A percentile compares a stretch with the other conserved stretches of the same genome.
phyloP scores from a whole-genome alignment of 2,329 filamentous ascomycete species.

The Aspergillus tubingensis region DNA sequence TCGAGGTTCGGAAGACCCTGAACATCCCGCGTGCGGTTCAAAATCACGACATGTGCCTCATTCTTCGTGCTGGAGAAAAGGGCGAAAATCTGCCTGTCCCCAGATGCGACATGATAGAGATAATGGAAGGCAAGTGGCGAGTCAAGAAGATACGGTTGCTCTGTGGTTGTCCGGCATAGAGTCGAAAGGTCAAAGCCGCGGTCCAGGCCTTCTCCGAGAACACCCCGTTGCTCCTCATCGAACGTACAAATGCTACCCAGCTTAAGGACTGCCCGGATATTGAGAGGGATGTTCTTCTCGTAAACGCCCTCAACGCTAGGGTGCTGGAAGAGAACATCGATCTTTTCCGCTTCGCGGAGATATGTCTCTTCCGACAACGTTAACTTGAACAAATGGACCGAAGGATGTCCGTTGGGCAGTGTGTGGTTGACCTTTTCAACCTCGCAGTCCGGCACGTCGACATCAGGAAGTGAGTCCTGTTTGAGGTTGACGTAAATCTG shows the following conservation, averaged over 20 bases:
- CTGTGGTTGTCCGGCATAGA: conserved; percentile 67
- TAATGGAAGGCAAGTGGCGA: conserved; percentile 81
- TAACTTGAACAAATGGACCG: conserved; percentile 90
- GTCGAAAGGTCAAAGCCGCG: conserved; percentile 86
- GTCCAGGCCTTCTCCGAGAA: conserved; percentile 88
- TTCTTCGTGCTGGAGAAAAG: conserved; percentile 81
- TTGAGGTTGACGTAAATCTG: conserved; percentile 92
- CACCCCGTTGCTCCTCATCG: conserved; percentile 84
- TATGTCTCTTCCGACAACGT: conserved; percentile 87
- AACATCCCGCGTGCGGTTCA: conserved; percentile 77
- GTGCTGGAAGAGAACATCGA: conserved; percentile 82
- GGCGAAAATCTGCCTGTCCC: conserved; percentile 90
- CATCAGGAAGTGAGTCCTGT: conserved; percentile 80
- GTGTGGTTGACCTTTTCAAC: conserved; percentile 94
- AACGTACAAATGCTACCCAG: conserved; percentile 91
- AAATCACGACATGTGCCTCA: conserved; percentile 83
- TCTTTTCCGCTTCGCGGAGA: conserved; percentile 78
- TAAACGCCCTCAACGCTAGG: conserved; percentile 96
- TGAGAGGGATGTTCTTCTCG: conserved; percentile 86
- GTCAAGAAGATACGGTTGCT: conserved; percentile 74
- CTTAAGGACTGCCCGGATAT: conserved; percentile 81
- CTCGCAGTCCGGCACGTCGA: conserved; percentile 80
- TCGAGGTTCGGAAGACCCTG: conserved; percentile 88
- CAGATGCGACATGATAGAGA: conserved; percentile 86
- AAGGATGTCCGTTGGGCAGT: conserved; percentile 91